phyloP scores from a whole-genome alignment of 768 basidiomycete species.

The Lentinula edodes region DNA sequence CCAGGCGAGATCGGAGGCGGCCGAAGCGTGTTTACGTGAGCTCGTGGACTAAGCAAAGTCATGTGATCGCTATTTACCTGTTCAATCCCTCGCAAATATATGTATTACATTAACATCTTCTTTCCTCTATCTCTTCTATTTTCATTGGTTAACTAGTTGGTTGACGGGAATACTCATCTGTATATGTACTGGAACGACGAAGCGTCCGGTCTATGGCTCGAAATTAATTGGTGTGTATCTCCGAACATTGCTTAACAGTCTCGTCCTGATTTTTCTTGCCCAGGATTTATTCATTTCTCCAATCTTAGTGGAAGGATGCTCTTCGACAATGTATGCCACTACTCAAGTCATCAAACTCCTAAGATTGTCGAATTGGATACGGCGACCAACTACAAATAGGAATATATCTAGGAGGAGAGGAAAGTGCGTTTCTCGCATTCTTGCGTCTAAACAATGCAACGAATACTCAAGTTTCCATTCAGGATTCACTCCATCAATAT shows the following conservation, averaged over 20 bases:
- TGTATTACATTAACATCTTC: constrained; percentile 49
- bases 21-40: too few species aligned
- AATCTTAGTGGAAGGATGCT: constrained; percentile 82
- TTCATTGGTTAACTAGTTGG: constrained; percentile 78
- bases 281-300: constrained; percentile 91
- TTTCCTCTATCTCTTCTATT: constrained; percentile 83
- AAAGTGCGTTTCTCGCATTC: constrained; percentile 46
- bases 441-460: constrained; percentile 2
- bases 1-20: too few species aligned
- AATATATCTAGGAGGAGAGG: constrained; percentile 40
- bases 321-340: constrained; percentile 82
- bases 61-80: too few species aligned
- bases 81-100: too few species aligned
- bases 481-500: constrained; percentile 31
- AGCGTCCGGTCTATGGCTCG: constrained; percentile 75
- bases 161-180: constrained; percentile 63
- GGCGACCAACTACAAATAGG: constrained; percentile 66
- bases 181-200: constrained; percentile 73
- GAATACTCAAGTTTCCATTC: constrained; percentile 4
- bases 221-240: constrained; percentile 60
- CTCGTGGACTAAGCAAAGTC: too few species aligned
- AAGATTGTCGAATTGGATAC: constrained; percentile 88
- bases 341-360: constrained; percentile 89
- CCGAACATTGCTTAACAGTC: not conserved
- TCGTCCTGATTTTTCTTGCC: not conserved